A percentile compares a stretch with the other conserved stretches of the same genome.
Conservation (phyloP, 306 rosid genomes). For the Vigna nakashimae region DNA sequence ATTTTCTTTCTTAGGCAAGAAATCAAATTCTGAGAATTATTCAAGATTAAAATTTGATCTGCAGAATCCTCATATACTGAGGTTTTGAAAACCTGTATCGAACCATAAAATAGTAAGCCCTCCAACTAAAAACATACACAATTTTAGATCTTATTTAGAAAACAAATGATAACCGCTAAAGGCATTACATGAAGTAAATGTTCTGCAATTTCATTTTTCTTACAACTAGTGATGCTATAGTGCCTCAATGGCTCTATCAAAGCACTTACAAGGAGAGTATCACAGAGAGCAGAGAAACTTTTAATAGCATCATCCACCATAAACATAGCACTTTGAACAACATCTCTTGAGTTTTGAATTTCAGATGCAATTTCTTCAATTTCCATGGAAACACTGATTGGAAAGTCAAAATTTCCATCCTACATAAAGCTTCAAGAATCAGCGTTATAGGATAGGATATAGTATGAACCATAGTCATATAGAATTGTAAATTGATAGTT, state of each 20-base stretch:
- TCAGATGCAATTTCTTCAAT: conserved; percentile 66
- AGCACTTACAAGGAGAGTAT: conserved; percentile 69
- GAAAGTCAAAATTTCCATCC: conserved; percentile 66
- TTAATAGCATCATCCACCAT: conserved; percentile 65
- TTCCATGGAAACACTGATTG: conserved; percentile 55
- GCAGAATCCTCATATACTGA: conserved; percentile 49
- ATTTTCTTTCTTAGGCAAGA: conserved; percentile 63
- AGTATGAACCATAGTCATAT: conserved; percentile 5
- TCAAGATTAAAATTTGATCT: conserved; percentile 54
- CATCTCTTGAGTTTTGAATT: conserved; percentile 67
- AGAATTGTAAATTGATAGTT: conserved; percentile 26
- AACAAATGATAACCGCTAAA: conserved; percentile 26
- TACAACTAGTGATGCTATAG: conserved; percentile 10
- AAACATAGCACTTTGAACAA: conserved; percentile 53
- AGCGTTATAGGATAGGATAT: conserved; percentile 34
- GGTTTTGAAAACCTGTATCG: conserved; percentile 70
- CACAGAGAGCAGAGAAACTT: conserved; percentile 60
- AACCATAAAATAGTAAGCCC: conserved; percentile 34
- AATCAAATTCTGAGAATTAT: conserved; percentile 59
- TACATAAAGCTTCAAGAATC: conserved; percentile 50
- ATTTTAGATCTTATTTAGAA: conserved; percentile 29
- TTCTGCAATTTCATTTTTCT: conserved; percentile 21
- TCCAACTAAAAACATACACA: not conserved
- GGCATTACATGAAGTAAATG: conserved; percentile 10
- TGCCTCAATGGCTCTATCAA: conserved; percentile 35